Evolutionary conservation across 345 rosid species (phyloP).

Genomic region (Linum usitatissimum): DNA sequence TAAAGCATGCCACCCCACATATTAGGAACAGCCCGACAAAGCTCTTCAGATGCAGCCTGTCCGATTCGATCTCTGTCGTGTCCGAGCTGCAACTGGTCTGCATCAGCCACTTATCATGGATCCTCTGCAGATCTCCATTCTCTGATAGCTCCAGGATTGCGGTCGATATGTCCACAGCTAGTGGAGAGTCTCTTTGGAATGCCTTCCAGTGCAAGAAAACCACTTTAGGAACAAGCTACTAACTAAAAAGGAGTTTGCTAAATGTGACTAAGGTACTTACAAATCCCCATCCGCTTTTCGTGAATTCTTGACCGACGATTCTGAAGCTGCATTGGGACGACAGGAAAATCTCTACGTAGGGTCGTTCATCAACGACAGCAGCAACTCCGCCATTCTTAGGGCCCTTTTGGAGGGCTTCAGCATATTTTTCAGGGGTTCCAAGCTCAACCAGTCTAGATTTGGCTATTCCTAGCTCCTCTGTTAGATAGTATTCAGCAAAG

Average conservation of each 20-base stretch:
- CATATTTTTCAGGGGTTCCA: constrained; percentile 76
- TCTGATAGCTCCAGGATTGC: constrained; percentile 75
- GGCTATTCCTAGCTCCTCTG: constrained; percentile 59
- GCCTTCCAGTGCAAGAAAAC: constrained; percentile 32
- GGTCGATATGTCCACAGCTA: constrained; percentile 73
- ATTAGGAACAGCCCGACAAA: constrained; percentile 86
- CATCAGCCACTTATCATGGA: constrained; percentile 91
- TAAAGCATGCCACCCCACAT: constrained; percentile 61
- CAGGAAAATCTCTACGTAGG: constrained; percentile 69
- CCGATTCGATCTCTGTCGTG: constrained; percentile 51
- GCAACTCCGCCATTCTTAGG: constrained; percentile 77
- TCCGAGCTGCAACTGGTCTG: constrained; percentile 58
- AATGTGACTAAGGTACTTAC: constrained; percentile 69
- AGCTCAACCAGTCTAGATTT: constrained; percentile 62
- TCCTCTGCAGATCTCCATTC: constrained; percentile 87
- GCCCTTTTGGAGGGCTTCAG: constrained; percentile 52
- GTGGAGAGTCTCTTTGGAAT: constrained; percentile 85
- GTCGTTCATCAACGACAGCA: constrained; percentile 79
- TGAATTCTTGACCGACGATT: constrained; percentile 70
- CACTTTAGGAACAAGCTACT: neutral
- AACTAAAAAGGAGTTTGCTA: too few relatives aligned
- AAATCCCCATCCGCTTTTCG: constrained; percentile 92
- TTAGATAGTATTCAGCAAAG: constrained; percentile 66
- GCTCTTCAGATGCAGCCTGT: constrained; percentile 62
- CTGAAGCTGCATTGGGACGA: constrained; percentile 64